A percentile compares a stretch with the other conserved stretches of the same genome.
Conservation (phyloP, 176 grass and related monocot genomes). For the Cymbopogon citratus region DNA sequence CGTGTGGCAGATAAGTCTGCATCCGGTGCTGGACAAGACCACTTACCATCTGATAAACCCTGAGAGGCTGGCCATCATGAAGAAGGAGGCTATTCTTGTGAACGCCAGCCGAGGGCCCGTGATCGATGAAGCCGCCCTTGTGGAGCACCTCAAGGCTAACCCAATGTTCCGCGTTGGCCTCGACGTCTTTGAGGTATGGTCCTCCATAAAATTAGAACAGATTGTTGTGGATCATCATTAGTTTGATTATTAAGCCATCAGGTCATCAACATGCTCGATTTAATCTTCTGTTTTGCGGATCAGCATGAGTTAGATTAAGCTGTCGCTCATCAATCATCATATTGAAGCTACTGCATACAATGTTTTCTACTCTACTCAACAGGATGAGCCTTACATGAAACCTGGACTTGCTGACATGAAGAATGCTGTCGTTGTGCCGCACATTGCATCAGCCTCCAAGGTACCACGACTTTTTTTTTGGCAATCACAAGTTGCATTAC, state of each 20-base stretch:
- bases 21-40: conserved; percentile 93
- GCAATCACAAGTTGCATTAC: background rate
- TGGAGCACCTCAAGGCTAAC: conserved; percentile 83
- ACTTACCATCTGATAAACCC: conserved; percentile 98
- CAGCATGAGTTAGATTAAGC: too few species aligned
- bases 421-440: conserved; percentile 81
- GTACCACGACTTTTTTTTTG: background rate
- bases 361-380: background rate
- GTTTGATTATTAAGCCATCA: background rate
- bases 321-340: too few species aligned
- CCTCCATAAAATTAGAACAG: background rate
- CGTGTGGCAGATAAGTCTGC: conserved; percentile 69
- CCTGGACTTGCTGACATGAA: conserved; percentile 83
- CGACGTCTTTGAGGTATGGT: conserved; percentile 71
- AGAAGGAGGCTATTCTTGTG: conserved; percentile 92
- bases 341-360: background rate
- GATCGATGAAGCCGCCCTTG: conserved; percentile 71
- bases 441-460: conserved; percentile 97
- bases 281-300: too few species aligned
- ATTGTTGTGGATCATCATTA: background rate
- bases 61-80: conserved; percentile 86
- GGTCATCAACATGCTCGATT: too few species aligned
- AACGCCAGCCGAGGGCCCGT: conserved; percentile 90
- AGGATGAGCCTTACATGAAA: conserved; percentile 95
- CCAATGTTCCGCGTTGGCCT: conserved; percentile 95